Percentiles rank a stretch among this genome's conserved stretches.
phyloP scores from a whole-genome alignment of 495 filamentous ascomycete genomes.

The Aspergillus cavernicola region DNA sequence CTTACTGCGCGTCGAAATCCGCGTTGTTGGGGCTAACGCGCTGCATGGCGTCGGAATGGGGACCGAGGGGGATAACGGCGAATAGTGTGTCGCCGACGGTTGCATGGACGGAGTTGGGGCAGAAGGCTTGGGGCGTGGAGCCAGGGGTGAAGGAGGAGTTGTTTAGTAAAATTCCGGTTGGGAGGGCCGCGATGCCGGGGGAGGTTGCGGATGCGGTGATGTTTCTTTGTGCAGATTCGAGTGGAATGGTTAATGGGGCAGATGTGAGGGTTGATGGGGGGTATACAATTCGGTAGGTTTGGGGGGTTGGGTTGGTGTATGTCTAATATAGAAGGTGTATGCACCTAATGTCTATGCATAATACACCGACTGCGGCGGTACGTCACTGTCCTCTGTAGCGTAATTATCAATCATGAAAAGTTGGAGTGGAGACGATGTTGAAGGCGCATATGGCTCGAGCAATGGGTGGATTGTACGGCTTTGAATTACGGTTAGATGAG shows the following conservation, averaged over 20 bases:
- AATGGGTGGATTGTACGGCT: too few species aligned
- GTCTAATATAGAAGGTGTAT: too few species aligned
- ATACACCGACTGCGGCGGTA: too few species aligned
- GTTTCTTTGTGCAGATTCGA: constrained; percentile 43
- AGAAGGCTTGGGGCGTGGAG: constrained; percentile 38
- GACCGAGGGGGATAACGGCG: constrained; percentile 30
- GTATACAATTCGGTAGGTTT: constrained; percentile 32
- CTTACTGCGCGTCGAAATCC: constrained; percentile 48
- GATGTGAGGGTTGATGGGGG: constrained; percentile 42
- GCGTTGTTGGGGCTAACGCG: constrained; percentile 44
- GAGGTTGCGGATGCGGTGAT: constrained; percentile 39
- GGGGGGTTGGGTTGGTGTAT: too few species aligned
- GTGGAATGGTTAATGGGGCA: constrained; percentile 43
- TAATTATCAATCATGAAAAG: too few species aligned
- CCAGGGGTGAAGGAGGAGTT: constrained; percentile 31
- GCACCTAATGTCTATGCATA: too few species aligned
- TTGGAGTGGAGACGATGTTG: too few species aligned
- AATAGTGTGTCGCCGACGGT: constrained; percentile 41
- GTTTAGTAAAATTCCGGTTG: constrained; percentile 33
- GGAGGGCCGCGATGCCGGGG: constrained; percentile 42
- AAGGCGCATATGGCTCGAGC: too few species aligned
- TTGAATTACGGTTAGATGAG: too few species aligned
- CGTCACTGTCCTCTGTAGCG: too few species aligned
- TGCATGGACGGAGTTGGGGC: constrained; percentile 37
- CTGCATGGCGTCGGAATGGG: constrained; percentile 48